phyloP scores from a whole-genome alignment of 2,329 filamentous ascomycete species.

The Microdochium trichocladiopsis region DNA sequence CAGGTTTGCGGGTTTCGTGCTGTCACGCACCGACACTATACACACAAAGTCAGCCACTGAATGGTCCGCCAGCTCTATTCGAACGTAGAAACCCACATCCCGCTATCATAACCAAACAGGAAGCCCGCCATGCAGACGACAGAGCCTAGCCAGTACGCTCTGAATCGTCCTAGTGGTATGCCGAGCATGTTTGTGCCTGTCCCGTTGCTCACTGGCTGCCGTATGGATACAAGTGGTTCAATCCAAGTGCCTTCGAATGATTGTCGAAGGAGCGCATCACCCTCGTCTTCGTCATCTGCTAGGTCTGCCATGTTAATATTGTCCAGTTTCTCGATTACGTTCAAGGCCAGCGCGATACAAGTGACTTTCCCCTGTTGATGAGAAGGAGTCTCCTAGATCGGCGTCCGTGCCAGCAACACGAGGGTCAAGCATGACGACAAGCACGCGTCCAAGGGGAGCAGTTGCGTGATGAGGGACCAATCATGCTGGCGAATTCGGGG shows the following conservation, averaged over 20 bases:
- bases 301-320: not conserved
- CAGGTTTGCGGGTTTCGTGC: no score
- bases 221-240: no score
- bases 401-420: no score
- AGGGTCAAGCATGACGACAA: not conserved
- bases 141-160: conserved; percentile 43
- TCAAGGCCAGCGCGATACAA: no score
- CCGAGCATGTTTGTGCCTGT: not conserved
- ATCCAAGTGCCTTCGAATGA: conserved; percentile 4
- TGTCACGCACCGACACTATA: conserved; percentile 14
- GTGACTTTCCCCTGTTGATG: no score
- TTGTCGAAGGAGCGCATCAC: conserved; percentile 7
- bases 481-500: not conserved
- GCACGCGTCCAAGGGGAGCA: not conserved
- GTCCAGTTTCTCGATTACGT: no score
- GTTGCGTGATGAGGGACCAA: not conserved
- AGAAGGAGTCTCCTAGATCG: no score
- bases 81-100: conserved; percentile 18
- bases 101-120: conserved; percentile 35
- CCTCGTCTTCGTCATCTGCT: not conserved
- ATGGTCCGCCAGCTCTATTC: conserved; percentile 8
- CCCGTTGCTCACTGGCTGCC: no score
- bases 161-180: conserved; percentile 25
- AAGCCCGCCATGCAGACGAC: conserved; percentile 45
- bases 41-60: not conserved